Conservation (phyloP, 352 stramenopile species). For the Pythium brachiatum region DNA sequence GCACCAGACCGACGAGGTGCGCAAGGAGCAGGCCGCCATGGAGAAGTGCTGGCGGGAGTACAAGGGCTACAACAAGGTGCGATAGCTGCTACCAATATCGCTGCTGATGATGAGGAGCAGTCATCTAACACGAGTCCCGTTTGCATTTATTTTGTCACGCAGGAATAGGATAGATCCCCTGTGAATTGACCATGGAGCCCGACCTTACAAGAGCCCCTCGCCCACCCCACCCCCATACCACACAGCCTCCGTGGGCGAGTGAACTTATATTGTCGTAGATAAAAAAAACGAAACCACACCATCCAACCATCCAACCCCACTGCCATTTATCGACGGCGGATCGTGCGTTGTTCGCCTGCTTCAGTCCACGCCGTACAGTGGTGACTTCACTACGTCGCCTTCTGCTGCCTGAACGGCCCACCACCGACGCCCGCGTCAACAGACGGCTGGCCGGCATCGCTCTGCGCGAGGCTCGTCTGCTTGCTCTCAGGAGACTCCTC, state of each 20-base stretch:
- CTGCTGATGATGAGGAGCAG: slow-evolving; percentile 31
- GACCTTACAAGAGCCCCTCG: neutral
- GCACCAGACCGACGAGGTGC: slow-evolving; percentile 81
- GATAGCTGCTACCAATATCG: neutral
- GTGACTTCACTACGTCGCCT: neutral
- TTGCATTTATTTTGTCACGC: neutral
- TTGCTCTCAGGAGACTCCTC: slow-evolving; percentile 11
- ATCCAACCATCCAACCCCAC: neutral
- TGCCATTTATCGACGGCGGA: neutral
- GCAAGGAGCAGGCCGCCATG: slow-evolving; percentile 84
- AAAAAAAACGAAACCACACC: neutral
- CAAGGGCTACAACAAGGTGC: slow-evolving; percentile 54
- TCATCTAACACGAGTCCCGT: slow-evolving; percentile 7
- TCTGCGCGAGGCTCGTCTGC: slow-evolving; percentile 31
- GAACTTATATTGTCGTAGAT: slow-evolving; percentile 32
- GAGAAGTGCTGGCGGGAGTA: slow-evolving; percentile 83
- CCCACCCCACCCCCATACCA: slow-evolving; percentile 6
- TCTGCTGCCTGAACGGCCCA: slow-evolving; percentile 51
- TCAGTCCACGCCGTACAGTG: neutral
- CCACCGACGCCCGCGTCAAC: slow-evolving; percentile 72
- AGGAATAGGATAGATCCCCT: slow-evolving; percentile 29
- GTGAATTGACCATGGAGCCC: slow-evolving; percentile 20
- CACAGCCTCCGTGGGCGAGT: slow-evolving; percentile 8
- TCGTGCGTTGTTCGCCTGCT: too few relatives aligned
- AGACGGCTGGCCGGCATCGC: slow-evolving; percentile 49